phyloP scores from a whole-genome alignment of 2,329 filamentous ascomycete genomes.

The Xylaria sp. region DNA sequence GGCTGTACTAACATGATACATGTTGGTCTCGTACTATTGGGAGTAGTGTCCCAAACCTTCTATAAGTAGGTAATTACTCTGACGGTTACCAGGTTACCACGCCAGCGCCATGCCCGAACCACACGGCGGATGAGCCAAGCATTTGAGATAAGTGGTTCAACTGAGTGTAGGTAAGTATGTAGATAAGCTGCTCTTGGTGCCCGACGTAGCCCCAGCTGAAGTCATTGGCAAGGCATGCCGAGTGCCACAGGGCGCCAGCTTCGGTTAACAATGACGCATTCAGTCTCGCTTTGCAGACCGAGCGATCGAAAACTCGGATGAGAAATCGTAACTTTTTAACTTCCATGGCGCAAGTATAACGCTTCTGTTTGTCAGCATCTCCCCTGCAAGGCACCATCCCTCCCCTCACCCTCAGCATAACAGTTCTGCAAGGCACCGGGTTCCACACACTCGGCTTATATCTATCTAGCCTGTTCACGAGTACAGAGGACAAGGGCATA shows the following conservation, averaged over 20 bases:
- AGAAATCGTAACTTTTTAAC: conserved; percentile 19
- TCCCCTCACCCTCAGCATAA: conserved; percentile 7
- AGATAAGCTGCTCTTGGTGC: conserved; percentile 27
- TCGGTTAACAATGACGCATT: conserved; percentile 46
- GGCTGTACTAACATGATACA: conserved; percentile 10
- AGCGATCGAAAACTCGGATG: conserved; percentile 25
- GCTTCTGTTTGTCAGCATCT: conserved; percentile 31
- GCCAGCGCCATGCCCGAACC: conserved; percentile 7
- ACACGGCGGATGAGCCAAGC: conserved; percentile 37
- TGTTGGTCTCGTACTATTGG: conserved; percentile 18
- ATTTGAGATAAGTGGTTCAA: conserved; percentile 41
- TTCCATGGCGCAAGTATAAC: conserved; percentile 36
- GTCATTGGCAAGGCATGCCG: conserved; percentile 39
- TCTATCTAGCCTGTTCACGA: conserved; percentile 24
- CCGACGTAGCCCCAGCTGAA: conserved; percentile 37
- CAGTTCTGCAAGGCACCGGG: conserved; percentile 36
- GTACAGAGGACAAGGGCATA: conserved; percentile 29
- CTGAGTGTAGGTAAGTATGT: too few species aligned
- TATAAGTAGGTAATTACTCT: conserved; percentile 3
- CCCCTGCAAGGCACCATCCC: conserved; percentile 21
- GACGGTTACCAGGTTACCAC: conserved; percentile 10
- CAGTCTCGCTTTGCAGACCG: conserved; percentile 24
- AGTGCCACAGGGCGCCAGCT: conserved; percentile 40
- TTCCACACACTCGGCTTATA: conserved; percentile 26
- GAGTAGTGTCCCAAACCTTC: conserved; percentile 2